These are phyloP conservation scores for Cladorrhinum sp. DNA, from an alignment of 2,329 filamentous ascomycete species.

Conservation along the genomic window DNA sequence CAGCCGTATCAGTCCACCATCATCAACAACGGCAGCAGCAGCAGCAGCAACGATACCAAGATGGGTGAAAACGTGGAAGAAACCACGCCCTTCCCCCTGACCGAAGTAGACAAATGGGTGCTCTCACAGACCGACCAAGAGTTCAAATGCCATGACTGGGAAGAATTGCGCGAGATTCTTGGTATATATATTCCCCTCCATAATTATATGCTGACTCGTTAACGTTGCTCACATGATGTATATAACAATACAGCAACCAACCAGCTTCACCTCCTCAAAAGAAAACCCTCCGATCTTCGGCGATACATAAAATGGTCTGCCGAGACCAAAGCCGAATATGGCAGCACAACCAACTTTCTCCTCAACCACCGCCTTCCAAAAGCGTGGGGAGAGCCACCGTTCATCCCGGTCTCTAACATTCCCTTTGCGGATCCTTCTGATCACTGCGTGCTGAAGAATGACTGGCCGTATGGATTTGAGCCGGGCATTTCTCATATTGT, in stretches of 20 bases:
- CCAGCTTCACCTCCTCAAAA: conserved; percentile 70
- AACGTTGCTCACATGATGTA: not conserved
- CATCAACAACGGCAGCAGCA: not conserved
- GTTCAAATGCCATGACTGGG: conserved; percentile 71
- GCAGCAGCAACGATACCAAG: too few relatives aligned
- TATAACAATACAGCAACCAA: conserved; percentile 43
- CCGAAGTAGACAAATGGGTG: conserved; percentile 55
- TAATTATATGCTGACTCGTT: too few relatives aligned
- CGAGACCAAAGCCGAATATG: conserved; percentile 67
- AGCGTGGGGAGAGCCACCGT: conserved; percentile 62
- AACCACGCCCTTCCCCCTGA: conserved; percentile 53
- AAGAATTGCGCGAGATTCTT: conserved; percentile 66
- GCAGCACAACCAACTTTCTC: conserved; percentile 76
- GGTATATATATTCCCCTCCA: conserved; percentile 39
- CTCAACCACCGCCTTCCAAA: conserved; percentile 65
- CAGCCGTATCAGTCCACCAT: conserved; percentile 5
- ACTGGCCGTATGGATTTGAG: conserved; percentile 86
- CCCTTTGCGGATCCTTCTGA: conserved; percentile 56
- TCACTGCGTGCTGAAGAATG: conserved; percentile 75
- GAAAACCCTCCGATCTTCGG: conserved; percentile 75
- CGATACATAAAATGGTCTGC: conserved; percentile 76
- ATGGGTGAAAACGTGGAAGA: conserved; percentile 36
- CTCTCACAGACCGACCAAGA: conserved; percentile 65
- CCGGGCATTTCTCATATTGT: conserved; percentile 73
- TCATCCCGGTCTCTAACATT: conserved; percentile 46